phyloP scores from a whole-genome alignment of 352 stramenopile genomes.

The Globisporangium iwayamae region DNA sequence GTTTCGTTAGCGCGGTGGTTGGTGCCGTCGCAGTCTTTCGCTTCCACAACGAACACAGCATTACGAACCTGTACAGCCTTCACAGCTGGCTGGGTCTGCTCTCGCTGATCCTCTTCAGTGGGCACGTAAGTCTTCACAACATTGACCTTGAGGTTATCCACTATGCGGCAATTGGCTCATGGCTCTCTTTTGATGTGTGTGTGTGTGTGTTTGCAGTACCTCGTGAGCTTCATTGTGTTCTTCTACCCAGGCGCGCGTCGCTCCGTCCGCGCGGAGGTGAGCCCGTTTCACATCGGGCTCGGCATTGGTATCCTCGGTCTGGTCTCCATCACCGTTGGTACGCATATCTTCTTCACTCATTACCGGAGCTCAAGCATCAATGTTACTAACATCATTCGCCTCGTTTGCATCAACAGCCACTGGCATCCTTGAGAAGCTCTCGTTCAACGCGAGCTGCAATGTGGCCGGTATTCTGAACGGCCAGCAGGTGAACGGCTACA shows the following conservation, averaged over 20 bases:
- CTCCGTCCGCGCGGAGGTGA: slow-evolving; percentile 33
- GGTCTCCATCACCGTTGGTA: slow-evolving; percentile 55
- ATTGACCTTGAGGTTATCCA: too few species aligned
- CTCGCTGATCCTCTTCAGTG: slow-evolving; percentile 52
- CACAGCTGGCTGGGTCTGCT: slow-evolving; percentile 84
- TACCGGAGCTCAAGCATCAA: too few species aligned
- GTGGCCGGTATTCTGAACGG: slow-evolving; percentile 63
- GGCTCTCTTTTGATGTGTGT: background rate
- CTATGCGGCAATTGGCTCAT: background rate
- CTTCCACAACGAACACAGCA: slow-evolving; percentile 85
- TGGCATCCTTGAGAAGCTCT: slow-evolving; percentile 79
- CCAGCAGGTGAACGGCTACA: slow-evolving; percentile 57
- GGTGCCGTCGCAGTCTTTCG: slow-evolving; percentile 74
- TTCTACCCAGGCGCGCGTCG: slow-evolving; percentile 66
- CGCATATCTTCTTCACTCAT: background rate
- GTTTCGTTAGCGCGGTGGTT: slow-evolving; percentile 52
- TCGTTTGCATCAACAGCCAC: slow-evolving; percentile 23
- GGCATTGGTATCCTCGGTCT: slow-evolving; percentile 64
- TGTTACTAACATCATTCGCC: background rate
- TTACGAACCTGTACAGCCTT: slow-evolving; percentile 85
- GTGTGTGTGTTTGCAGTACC: slow-evolving; percentile 30
- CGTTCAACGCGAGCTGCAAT: slow-evolving; percentile 85
- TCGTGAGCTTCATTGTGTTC: slow-evolving; percentile 65
- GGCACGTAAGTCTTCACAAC: slow-evolving; percentile 27
- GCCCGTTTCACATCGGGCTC: slow-evolving; percentile 65